Base-by-base conservation (phyloP, 495 filamentous ascomycete species). In the Annulohypoxylon nitens region DNA sequence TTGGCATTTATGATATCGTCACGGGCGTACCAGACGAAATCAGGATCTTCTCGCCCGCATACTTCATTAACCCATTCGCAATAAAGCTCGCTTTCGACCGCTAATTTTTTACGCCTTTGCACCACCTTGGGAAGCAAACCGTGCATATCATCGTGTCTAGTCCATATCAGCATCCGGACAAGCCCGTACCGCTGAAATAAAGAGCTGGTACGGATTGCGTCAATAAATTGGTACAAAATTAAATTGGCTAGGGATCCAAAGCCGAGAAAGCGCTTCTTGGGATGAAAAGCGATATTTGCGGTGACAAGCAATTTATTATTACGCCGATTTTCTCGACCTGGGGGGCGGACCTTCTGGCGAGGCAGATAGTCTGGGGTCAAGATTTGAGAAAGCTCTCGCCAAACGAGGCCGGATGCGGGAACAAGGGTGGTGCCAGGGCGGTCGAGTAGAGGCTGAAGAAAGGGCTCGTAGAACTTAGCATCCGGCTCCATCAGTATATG, bases 401-500 rank as follows among this genome's bases (percentile, higher is more conserved):
- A 87, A 26, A 86, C 34, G 18, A 84, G 74, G 26, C 85, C 83
- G 9, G 86, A 81, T 34, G 86, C 82, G 53, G 80, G 81, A 0
- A 88, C 16, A 5, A 92, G 73, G 47, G 79, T 78, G 61, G 89
- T 93, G 66, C 79, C 85, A 36, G 83, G 86, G 11, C 73, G 80
- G 1, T 89, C 78, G n/a, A 90, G 82, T 5, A 97, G 83, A 0
- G 88, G 86, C 23, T 88, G 71, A 20, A 97, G 88, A 65, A 89
- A 85, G 0, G 86, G 83, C 8, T 82, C 64, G 78, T 91, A 93
- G 7, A 79, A 30, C 0, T 79, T 64, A 0, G 81, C 66, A 51
- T 89, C 84, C 1, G 90, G 90, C 69, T 97, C 93, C 66, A 97
- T 78, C 57, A 98, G 82, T 34, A 97, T 80, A 84, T 98, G 95